Conservation (phyloP, 257 asterid genomes). For the Cordia subcordata region DNA sequence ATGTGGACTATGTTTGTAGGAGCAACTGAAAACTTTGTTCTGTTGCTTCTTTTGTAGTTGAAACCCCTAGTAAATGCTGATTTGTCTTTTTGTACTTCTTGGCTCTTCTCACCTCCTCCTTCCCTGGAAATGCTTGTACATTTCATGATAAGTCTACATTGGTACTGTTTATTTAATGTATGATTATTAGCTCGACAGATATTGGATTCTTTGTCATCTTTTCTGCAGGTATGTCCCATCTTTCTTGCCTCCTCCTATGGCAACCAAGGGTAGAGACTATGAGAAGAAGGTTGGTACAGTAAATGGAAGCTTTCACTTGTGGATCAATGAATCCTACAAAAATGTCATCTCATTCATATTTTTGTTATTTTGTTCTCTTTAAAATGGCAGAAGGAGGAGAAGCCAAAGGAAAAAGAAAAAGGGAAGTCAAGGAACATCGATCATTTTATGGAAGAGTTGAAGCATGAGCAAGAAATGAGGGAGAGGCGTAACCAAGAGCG, state of each 20-base stretch:
- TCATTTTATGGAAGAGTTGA: conserved; percentile 95
- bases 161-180: too few relatives aligned
- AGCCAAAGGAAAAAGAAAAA: conserved; percentile 77
- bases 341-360: conserved; percentile 11
- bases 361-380: conserved; percentile 11
- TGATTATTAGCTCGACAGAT: conserved; percentile 26
- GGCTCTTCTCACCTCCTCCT: background rate
- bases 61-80: background rate
- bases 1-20: too few relatives aligned
- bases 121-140: background rate
- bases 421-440: conserved; percentile 85
- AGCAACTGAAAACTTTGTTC: too few relatives aligned
- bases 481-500: conserved; percentile 91
- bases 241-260: conserved; percentile 90
- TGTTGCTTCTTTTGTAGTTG: too few relatives aligned
- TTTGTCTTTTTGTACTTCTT: background rate
- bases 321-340: background rate
- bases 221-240: conserved; percentile 97
- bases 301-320: conserved; percentile 10
- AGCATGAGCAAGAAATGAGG: conserved; percentile 88
- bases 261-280: conserved; percentile 71
- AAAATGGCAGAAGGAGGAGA: conserved; percentile 70
- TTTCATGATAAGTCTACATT: too few relatives aligned
- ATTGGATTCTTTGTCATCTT: conserved; percentile 45
- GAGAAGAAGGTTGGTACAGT: conserved; percentile 65